A percentile compares a stretch with the other conserved stretches of the same genome.
Conservation (phyloP, 179 eudicot genomes). For the Drosera spatulata region DNA sequence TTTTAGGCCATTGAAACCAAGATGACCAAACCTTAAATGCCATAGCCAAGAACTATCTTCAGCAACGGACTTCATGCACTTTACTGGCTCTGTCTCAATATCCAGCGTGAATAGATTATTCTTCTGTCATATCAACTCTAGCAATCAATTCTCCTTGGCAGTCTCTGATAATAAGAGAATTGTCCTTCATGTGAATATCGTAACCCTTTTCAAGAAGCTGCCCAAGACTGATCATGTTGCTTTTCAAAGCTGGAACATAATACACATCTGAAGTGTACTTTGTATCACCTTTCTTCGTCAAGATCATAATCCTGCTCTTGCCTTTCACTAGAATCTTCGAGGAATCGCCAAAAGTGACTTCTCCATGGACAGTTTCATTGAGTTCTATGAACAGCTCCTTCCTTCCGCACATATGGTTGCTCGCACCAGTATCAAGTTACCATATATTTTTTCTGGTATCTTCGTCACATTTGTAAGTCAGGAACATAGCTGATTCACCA, state of each 20-base stretch:
- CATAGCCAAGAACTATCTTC: neutral
- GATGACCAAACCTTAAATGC: neutral
- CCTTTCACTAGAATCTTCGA: neutral
- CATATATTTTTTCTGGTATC: no score
- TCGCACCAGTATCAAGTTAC: neutral
- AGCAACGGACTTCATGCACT: neutral
- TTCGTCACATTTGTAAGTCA: no score
- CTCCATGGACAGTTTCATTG: neutral
- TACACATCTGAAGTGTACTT: neutral
- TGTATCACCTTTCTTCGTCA: neutral
- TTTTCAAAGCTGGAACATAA: neutral
- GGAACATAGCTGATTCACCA: no score
- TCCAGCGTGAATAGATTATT: neutral
- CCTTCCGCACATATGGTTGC: neutral
- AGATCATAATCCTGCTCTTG: neutral
- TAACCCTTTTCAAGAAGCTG: neutral
- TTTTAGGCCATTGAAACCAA: neutral
- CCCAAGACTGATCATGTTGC: neutral
- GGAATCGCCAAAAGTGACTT: neutral
- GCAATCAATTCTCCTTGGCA: neutral
- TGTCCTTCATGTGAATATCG: neutral
- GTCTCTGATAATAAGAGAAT: neutral
- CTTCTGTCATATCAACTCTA: neutral
- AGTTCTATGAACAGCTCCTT: neutral
- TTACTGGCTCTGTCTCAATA: neutral